phyloP scores from a whole-genome alignment of 208 protist species.

The Angomonas desouzai region DNA sequence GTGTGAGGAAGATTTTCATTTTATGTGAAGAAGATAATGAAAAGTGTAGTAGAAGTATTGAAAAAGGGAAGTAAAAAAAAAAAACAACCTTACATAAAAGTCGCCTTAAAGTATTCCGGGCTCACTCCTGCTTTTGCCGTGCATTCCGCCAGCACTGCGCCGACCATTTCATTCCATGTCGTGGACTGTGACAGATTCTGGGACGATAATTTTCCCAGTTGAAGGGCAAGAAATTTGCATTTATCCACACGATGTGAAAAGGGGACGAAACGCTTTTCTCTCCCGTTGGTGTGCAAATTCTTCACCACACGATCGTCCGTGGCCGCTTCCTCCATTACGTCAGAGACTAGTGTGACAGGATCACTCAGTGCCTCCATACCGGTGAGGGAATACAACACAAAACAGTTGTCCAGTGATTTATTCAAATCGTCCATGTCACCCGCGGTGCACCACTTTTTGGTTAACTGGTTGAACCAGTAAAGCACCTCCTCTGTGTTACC shows the following conservation, averaged over 20 bases:
- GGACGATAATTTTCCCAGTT: not conserved
- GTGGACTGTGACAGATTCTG: not conserved
- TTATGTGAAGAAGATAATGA: slow-evolving; percentile 33
- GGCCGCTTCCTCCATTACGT: slow-evolving; percentile 23
- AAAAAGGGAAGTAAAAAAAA: slow-evolving; percentile 5
- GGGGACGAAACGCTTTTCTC: not conserved
- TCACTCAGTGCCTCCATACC: slow-evolving; percentile 55
- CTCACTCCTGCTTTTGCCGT: slow-evolving; percentile 51
- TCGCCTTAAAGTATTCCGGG: slow-evolving; percentile 44
- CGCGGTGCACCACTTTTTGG: not conserved
- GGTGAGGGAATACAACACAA: slow-evolving; percentile 44
- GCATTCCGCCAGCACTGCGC: slow-evolving; percentile 26
- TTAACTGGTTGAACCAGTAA: not conserved
- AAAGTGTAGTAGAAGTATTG: not conserved
- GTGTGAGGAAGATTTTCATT: too few species aligned
- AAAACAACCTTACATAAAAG: slow-evolving; percentile 5
- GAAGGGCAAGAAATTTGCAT: not conserved
- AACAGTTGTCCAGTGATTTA: slow-evolving; percentile 21
- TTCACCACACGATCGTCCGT: not conserved
- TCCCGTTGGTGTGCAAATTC: not conserved
- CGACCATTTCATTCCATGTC: not conserved
- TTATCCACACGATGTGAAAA: not conserved
- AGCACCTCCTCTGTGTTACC: not conserved
- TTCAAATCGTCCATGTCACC: not conserved
- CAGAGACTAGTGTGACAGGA: slow-evolving; percentile 59